Percentiles rank a stretch among this genome's conserved stretches.
phyloP scores from a whole-genome alignment of 1,284 basidiomycete genomes.

The Chondrostereum purpureum region DNA sequence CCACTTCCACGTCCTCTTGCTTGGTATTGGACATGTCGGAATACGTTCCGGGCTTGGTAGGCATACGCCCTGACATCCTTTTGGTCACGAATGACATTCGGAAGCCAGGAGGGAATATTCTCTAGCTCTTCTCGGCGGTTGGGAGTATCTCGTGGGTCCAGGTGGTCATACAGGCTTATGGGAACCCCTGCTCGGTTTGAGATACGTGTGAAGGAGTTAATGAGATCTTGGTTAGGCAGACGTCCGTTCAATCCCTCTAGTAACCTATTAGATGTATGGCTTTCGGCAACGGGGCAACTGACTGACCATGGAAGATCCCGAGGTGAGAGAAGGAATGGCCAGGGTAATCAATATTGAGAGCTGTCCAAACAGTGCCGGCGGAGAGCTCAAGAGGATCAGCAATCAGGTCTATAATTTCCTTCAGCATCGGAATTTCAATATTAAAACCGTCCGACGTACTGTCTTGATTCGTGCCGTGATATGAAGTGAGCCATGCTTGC shows the following conservation, averaged over 20 bases:
- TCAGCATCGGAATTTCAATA: neutral
- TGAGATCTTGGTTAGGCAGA: slow-evolving; percentile 91
- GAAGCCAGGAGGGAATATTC: slow-evolving; percentile 38
- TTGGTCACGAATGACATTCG: slow-evolving; percentile 34
- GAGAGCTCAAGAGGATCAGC: slow-evolving; percentile 55
- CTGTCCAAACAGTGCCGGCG: slow-evolving; percentile 91
- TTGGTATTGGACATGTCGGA: slow-evolving; percentile 63
- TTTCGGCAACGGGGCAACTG: neutral
- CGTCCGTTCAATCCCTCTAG: slow-evolving; percentile 93
- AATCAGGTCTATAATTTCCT: slow-evolving; percentile 61
- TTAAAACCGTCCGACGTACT: no score
- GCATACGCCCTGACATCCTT: slow-evolving; percentile 44
- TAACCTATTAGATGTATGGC: slow-evolving; percentile 4
- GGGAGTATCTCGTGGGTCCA: slow-evolving; percentile 43
- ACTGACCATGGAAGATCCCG: slow-evolving; percentile 83
- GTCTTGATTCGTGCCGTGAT: slow-evolving; percentile 65
- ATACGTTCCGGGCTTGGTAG: slow-evolving; percentile 55
- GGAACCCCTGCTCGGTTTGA: slow-evolving; percentile 69
- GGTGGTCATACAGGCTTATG: slow-evolving; percentile 71
- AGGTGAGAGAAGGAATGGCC: slow-evolving; percentile 94
- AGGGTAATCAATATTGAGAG: slow-evolving; percentile 91
- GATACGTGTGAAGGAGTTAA: slow-evolving; percentile 80
- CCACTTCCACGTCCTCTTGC: slow-evolving; percentile 68
- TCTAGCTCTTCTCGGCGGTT: slow-evolving; percentile 21
- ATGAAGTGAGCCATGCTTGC: slow-evolving; percentile 85